phyloP scores from a whole-genome alignment of 345 rosid genomes.

The Populus alba region DNA sequence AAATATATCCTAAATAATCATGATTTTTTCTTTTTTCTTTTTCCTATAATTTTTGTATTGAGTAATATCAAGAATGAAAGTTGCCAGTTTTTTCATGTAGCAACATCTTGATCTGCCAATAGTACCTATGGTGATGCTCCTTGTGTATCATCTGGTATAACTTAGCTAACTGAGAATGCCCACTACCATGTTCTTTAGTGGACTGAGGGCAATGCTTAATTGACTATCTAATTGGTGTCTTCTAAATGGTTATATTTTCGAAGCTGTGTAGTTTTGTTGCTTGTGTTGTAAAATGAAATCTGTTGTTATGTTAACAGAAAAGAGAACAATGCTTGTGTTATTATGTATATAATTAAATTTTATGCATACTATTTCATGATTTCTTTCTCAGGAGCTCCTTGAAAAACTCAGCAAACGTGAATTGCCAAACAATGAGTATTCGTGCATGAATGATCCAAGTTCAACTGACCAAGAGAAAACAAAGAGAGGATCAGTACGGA shows the following conservation, averaged over 20 bases:
- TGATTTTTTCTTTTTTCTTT: neutral
- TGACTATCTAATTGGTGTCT: too few relatives aligned
- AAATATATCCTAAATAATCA: neutral
- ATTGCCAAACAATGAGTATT: slow-evolving; percentile 64
- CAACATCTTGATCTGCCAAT: neutral
- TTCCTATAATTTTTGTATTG: neutral
- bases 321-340: neutral
- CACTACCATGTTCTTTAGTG: too few relatives aligned
- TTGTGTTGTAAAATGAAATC: neutral
- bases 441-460: slow-evolving; percentile 47
- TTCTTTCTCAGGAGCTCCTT: slow-evolving; percentile 60
- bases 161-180: too few relatives aligned
- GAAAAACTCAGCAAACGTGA: slow-evolving; percentile 67
- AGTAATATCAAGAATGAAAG: neutral
- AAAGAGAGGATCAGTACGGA: slow-evolving; percentile 37
- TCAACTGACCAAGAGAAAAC: slow-evolving; percentile 26
- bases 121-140: neutral
- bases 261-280: too few relatives aligned
- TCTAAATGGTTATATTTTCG: too few relatives aligned
- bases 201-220: too few relatives aligned
- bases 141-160: neutral
- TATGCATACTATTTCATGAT: neutral
- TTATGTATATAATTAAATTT: neutral
- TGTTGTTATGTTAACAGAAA: neutral
- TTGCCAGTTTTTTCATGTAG: neutral